Evolutionary conservation across 495 filamentous ascomycete species (phyloP), one percentile per base, ranked within the genome.

Genomic region (Thermothielavioides terrestris): DNA sequence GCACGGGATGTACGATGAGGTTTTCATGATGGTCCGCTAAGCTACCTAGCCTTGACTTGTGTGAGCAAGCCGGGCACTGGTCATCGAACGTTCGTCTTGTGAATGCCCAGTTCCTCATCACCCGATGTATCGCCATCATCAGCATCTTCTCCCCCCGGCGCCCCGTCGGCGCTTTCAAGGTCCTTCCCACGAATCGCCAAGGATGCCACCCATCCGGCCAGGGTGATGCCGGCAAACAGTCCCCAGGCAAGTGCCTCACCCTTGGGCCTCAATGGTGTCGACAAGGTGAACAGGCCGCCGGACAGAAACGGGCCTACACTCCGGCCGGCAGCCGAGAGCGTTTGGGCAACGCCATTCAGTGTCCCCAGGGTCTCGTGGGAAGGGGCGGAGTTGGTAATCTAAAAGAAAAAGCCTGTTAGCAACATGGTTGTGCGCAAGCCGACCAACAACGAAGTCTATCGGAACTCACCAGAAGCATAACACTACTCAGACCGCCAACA

Each of bases 381-480:
- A 0, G 87, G 88, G 2, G 88, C 87, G 2, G 86, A 89, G 59
- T 98, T 98, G 21, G 91, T 98, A 56, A 98, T 84, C 88, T 94
- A 32, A 47, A 28, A 44, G 4, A 11, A 34, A 62, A 52, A 56
- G 48, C 52, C 35, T 54, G 30, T 54, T 9, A 59, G 21, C 34
- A 3, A 12, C n/a, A n/a, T n/a, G n/a, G n/a, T n/a, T 22, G 0
- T 2, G 44, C 3, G 35, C 6, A 11, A 9, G 6, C n/a, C 34
- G 39, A 36, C 36, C 18, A 4, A 9, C 18, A 25, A 14, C 25
- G 11, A 50, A 68, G 12, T 8, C 11, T 21, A 14, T 31, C n/a
- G 5, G 9, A 25, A 73, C 81, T 56, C 77, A 89, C 86, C 62
- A 98, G 64, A 35, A 97, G 71, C 62, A 98, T 78, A 3, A 89